A percentile compares a stretch with the other conserved stretches of the same genome.
Evolutionary conservation across 805 yeast genomes (phyloP).

Genomic region (Candida piceae): DNA sequence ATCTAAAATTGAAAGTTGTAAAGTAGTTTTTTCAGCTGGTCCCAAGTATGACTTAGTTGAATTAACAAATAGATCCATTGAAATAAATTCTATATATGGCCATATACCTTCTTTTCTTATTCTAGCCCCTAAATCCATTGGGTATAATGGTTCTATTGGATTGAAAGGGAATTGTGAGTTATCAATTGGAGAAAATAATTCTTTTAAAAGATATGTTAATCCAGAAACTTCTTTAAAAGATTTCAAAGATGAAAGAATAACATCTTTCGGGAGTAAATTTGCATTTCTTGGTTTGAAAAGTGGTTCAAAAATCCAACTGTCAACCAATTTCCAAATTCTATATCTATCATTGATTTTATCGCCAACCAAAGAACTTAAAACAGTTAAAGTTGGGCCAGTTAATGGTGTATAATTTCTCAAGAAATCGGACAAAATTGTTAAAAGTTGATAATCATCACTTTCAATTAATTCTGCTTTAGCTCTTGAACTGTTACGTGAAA

Average conservation of each 20-base stretch:
- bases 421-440: constrained; percentile 24
- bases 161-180: constrained; percentile 32
- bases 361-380: constrained; percentile 53
- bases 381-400: constrained; percentile 49
- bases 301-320: constrained; percentile 56
- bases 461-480: constrained; percentile 29
- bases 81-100: constrained; percentile 72
- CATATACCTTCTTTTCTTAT: constrained; percentile 66
- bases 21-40: constrained; percentile 31
- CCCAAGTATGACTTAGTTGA: constrained; percentile 37
- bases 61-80: constrained; percentile 60
- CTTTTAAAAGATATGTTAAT: constrained; percentile 50
- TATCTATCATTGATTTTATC: constrained; percentile 36
- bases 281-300: constrained; percentile 12
- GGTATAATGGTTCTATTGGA: constrained; percentile 44
- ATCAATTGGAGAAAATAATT: constrained; percentile 27
- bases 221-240: constrained; percentile 55
- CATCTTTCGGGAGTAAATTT: constrained; percentile 31
- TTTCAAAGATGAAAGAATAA: constrained; percentile 42
- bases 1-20: constrained; percentile 52
- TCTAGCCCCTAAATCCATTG: constrained; percentile 54
- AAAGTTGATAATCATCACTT: constrained; percentile 29
- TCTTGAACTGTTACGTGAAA: constrained; percentile 37
- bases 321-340: constrained; percentile 64
- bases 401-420: constrained; percentile 24